Conservation (phyloP, 257 asterid genomes). For the Plantago ovata region DNA sequence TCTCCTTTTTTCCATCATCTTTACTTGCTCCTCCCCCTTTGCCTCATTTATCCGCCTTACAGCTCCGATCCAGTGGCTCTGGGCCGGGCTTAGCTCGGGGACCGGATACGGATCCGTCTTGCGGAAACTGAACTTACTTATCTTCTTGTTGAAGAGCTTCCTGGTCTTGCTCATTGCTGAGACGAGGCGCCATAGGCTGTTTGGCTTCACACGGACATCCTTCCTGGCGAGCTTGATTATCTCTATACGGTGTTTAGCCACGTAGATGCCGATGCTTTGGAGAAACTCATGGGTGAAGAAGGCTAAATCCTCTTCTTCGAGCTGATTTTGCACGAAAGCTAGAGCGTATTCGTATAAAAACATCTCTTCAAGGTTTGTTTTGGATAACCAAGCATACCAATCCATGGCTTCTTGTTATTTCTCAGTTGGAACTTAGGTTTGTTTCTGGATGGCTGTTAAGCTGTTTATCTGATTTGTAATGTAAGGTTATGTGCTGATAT, state of each 20-base stretch:
- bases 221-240: slow-evolving; percentile 60
- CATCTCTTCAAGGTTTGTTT: slow-evolving; percentile 49
- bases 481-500: background rate
- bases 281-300: slow-evolving; percentile 79
- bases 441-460: background rate
- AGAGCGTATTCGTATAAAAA: slow-evolving; percentile 46
- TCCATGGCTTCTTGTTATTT: slow-evolving; percentile 45
- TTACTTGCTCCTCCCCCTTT: slow-evolving; percentile 15
- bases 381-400: slow-evolving; percentile 77
- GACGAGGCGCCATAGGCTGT: slow-evolving; percentile 51
- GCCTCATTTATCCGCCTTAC: slow-evolving; percentile 27
- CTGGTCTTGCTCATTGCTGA: slow-evolving; percentile 50
- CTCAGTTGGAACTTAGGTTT: background rate
- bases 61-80: slow-evolving; percentile 44
- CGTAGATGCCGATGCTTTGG: slow-evolving; percentile 56
- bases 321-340: slow-evolving; percentile 45
- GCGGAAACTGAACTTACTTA: slow-evolving; percentile 31
- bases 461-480: background rate
- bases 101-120: slow-evolving; percentile 7
- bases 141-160: slow-evolving; percentile 43
- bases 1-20: slow-evolving; percentile 20
- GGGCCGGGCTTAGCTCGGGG: slow-evolving; percentile 28
- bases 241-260: slow-evolving; percentile 77
- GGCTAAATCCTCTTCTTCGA: slow-evolving; percentile 54
- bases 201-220: slow-evolving; percentile 25